phyloP scores from a whole-genome alignment of 2,329 filamentous ascomycete genomes.

The Hymenoscyphus salicellus region DNA sequence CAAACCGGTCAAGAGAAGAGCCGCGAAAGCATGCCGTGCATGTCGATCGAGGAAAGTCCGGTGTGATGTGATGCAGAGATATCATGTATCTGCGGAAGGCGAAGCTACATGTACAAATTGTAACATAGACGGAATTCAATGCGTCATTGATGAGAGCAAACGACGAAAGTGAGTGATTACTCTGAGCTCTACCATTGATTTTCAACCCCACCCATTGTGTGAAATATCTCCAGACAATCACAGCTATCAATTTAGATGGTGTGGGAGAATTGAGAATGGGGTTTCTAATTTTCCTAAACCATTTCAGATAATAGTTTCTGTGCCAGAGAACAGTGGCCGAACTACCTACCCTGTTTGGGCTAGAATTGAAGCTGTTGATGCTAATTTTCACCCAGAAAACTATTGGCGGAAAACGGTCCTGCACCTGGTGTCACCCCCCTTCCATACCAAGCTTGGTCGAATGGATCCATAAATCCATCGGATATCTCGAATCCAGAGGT shows the following conservation, averaged over 20 bases:
- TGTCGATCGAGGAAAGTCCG: constrained; percentile 87
- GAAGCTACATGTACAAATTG: constrained; percentile 35
- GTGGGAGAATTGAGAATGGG: too few species aligned
- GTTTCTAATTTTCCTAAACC: too few species aligned
- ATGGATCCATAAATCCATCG: constrained; percentile 29
- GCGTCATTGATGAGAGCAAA: constrained; percentile 59
- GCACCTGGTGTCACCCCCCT: background rate
- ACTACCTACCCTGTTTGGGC: constrained; percentile 1
- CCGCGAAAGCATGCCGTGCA: constrained; percentile 86
- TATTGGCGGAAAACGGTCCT: background rate
- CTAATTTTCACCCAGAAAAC: background rate
- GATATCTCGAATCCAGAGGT: constrained; percentile 26
- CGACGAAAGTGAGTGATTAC: constrained; percentile 57
- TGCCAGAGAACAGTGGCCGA: too few species aligned
- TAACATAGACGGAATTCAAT: constrained; percentile 46
- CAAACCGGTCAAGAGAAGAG: constrained; percentile 64
- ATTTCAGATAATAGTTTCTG: too few species aligned
- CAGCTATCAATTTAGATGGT: too few species aligned
- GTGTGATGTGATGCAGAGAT: constrained; percentile 85
- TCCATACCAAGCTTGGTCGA: constrained; percentile 4
- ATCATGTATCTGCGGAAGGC: constrained; percentile 30
- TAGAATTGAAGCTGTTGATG: constrained; percentile 27
- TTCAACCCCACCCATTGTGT: background rate
- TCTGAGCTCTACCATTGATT: background rate
- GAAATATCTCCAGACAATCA: background rate